phyloP scores from a whole-genome alignment of 148 eudicot species.

The Diospyros kaki region DNA sequence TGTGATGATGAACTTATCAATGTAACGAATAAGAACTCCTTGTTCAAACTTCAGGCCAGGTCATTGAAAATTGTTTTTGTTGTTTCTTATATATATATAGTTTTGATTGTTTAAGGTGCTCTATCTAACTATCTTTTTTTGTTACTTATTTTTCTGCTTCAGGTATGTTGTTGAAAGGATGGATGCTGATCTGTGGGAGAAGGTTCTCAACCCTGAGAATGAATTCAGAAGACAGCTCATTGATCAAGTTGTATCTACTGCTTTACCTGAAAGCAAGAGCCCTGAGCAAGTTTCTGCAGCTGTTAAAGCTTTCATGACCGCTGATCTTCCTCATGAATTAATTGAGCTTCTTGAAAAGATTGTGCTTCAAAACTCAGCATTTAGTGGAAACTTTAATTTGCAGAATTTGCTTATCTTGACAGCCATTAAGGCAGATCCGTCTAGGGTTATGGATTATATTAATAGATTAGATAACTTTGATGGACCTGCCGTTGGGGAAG shows the following conservation, averaged over 20 bases:
- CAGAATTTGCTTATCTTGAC: constrained; percentile 95
- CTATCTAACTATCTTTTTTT: background rate
- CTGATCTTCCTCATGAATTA: constrained; percentile 96
- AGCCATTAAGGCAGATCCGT: constrained; percentile 95
- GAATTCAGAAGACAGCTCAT: constrained; percentile 91
- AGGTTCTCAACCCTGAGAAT: constrained; percentile 85
- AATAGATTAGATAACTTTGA: constrained; percentile 96
- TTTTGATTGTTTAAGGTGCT: background rate
- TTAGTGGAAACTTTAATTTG: constrained; percentile 93
- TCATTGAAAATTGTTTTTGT: constrained; percentile 16
- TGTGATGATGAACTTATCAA: constrained; percentile 94
- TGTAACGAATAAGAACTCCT: constrained; percentile 90
- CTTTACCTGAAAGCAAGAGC: constrained; percentile 99
- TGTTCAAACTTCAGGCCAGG: constrained; percentile 90
- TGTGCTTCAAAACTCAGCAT: constrained; percentile 96
- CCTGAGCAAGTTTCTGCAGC: constrained; percentile 99
- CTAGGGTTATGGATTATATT: constrained; percentile 93
- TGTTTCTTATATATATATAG: background rate
- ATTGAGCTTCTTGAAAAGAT: constrained; percentile 97
- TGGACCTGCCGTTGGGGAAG: constrained; percentile 97
- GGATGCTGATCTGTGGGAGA: constrained; percentile 95
- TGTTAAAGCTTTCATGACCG: constrained; percentile 98
- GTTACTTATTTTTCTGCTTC: background rate
- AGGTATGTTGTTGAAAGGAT: constrained; percentile 96
- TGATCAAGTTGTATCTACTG: constrained; percentile 98